These are phyloP conservation scores for Globisporangium spiculum DNA, from an alignment of 352 stramenopile species.

Conservation along the genomic window DNA sequence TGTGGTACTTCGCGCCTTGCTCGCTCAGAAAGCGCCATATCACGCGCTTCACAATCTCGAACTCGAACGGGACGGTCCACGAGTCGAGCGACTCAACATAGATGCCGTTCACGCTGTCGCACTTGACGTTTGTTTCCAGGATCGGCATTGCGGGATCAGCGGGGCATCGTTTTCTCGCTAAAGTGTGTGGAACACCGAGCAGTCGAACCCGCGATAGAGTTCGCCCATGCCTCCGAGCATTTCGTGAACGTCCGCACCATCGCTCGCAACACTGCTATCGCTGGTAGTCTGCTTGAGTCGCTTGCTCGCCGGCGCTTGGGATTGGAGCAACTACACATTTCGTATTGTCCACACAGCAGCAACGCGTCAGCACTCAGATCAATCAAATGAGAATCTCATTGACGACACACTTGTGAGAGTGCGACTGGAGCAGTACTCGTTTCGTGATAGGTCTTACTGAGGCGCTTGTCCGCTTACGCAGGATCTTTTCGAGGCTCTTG, in stretches of 20 bases:
- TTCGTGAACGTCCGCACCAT: background rate
- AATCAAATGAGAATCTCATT: background rate
- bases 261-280: background rate
- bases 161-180: background rate
- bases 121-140: background rate
- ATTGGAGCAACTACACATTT: background rate
- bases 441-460: background rate
- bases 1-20: background rate
- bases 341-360: background rate
- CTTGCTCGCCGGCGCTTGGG: background rate
- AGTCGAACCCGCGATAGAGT: background rate
- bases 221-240: background rate
- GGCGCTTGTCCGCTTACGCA: slow-evolving; percentile 16
- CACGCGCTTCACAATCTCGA: background rate
- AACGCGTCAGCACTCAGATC: background rate
- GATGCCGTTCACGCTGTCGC: background rate
- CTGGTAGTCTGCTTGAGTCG: background rate
- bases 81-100: background rate
- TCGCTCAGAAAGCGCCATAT: background rate
- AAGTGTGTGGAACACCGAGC: background rate
- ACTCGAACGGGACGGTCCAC: background rate
- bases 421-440: background rate
- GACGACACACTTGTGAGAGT: background rate
- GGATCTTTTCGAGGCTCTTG: slow-evolving; percentile 23
- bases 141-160: background rate